phyloP scores from a whole-genome alignment of 2,329 filamentous ascomycete species.

The Venturia nashicola region DNA sequence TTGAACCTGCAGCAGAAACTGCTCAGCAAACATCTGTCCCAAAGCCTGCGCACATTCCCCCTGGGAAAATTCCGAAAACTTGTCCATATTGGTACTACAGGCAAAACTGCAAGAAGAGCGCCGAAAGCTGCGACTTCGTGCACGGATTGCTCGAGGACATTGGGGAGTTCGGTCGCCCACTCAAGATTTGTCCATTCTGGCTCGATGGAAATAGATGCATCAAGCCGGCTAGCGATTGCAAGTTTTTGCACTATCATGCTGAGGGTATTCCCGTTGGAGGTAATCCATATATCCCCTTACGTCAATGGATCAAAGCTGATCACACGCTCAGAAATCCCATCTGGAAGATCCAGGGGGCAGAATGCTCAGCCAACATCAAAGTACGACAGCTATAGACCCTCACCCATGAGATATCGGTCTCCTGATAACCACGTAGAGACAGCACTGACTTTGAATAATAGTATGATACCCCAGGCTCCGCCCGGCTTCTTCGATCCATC shows the following conservation, averaged over 20 bases:
- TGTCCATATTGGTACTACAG: not conserved
- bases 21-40: not conserved
- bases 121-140: not conserved
- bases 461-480: not conserved
- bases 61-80: not conserved
- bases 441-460: not conserved
- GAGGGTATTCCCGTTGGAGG: not conserved
- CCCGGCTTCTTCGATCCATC: not conserved
- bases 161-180: not conserved
- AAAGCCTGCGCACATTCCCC: not conserved
- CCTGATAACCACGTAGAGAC: not conserved
- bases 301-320: not conserved
- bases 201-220: not conserved
- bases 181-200: not conserved
- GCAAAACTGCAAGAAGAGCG: not conserved
- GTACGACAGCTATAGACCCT: not conserved
- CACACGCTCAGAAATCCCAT: not conserved
- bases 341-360: not conserved
- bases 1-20: not conserved
- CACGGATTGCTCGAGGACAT: not conserved
- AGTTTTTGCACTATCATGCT: not conserved
- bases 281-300: not conserved
- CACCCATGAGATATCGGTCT: not conserved
- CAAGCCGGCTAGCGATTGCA: not conserved
- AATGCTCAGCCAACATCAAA: not conserved